These are phyloP conservation scores for Sporothrix dimorphospora DNA, from an alignment of 2,329 filamentous ascomycete species.

Conservation along the genomic window DNA sequence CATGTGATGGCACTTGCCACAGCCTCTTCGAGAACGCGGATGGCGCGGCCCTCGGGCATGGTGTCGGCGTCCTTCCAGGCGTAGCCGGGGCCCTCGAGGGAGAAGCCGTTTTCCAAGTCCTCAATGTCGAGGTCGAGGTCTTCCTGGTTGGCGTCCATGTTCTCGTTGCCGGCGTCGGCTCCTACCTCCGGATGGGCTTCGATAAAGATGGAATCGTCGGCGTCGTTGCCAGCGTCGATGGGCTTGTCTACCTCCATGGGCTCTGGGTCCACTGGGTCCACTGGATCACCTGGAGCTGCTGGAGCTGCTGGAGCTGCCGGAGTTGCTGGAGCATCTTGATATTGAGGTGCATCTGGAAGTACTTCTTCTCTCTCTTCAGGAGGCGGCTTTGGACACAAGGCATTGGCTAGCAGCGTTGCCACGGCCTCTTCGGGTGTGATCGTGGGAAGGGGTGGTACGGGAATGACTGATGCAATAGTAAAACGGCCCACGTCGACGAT, in stretches of 20 bases:
- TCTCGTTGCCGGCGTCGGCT: no score
- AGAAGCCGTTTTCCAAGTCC: not conserved
- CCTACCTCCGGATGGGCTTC: not conserved
- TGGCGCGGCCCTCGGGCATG: constrained; percentile 1
- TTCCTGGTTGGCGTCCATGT: not conserved
- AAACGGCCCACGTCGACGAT: not conserved
- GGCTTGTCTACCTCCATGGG: not conserved
- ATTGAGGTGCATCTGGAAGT: not conserved
- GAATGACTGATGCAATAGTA: not conserved
- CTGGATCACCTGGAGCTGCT: no score
- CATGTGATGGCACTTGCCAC: not conserved
- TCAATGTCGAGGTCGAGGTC: not conserved
- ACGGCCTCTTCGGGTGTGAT: not conserved
- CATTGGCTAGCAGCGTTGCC: not conserved
- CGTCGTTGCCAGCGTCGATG: not conserved
- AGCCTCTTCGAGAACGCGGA: not conserved
- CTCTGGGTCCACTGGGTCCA: not conserved
- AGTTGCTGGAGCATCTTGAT: not conserved
- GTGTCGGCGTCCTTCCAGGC: not conserved
- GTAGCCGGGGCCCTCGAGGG: not conserved
- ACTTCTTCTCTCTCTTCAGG: not conserved
- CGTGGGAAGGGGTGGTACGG: not conserved
- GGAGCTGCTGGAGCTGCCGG: no score
- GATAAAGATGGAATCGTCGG: not conserved
- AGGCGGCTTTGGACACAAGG: not conserved